phyloP scores from a whole-genome alignment of 352 stramenopile genomes.

The Blastocystis sp. region DNA sequence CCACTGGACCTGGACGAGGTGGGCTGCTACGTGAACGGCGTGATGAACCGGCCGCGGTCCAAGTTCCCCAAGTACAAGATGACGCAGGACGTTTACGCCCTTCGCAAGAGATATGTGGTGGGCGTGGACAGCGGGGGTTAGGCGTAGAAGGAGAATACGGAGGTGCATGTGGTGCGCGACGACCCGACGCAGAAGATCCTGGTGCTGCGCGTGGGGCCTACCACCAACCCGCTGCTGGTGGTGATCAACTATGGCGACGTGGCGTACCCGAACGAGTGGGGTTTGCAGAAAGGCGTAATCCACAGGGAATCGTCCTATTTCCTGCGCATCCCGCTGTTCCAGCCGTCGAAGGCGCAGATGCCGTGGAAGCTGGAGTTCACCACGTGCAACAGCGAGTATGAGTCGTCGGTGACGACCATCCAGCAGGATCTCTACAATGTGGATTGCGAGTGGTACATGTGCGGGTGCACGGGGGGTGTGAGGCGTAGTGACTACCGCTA shows the following conservation, averaged over 20 bases:
- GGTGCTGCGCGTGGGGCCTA: background rate
- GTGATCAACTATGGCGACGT: conserved; percentile 44
- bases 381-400: conserved; percentile 13
- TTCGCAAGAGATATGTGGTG: conserved; percentile 8
- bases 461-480: background rate
- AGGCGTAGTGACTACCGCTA: conserved; percentile 6
- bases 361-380: conserved; percentile 16
- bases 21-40: conserved; percentile 16
- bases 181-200: background rate
- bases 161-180: background rate
- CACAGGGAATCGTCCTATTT: background rate
- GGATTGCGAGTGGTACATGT: background rate
- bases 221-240: conserved; percentile 1
- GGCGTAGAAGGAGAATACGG: background rate
- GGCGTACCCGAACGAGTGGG: background rate
- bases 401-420: background rate
- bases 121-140: background rate
- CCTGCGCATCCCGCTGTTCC: background rate
- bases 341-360: background rate
- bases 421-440: background rate
- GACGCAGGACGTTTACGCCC: background rate
- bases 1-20: conserved; percentile 19
- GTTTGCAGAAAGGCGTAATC: background rate
- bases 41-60: background rate
- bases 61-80: conserved; percentile 36